Base-by-base conservation (phyloP, 2,329 filamentous ascomycete species). In the Talaromyces sp. region DNA sequence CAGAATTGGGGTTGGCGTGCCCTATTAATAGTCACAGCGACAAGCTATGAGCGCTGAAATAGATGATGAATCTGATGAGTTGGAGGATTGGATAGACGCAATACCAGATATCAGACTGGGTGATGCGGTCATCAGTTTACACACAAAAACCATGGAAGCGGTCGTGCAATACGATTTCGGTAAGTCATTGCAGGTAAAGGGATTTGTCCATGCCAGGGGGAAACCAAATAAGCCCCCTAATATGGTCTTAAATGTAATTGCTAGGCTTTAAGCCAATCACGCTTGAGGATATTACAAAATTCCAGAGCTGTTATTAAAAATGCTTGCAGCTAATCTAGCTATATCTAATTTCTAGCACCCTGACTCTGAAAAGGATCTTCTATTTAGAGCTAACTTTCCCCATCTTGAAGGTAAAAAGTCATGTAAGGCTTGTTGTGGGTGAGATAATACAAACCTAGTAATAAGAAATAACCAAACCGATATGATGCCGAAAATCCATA, bases 151-250 rank as follows among this genome's bases (percentile, higher is more conserved):
- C 1, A 47, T 50, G 2, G 64, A 66, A 49, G 69, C 62, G 10
- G 69, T 72, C 27, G 66, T 72, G n/a, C 69, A 71, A 52, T 73
- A 70, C 24, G 70, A 72, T 68, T 70, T 71, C 61, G 68, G 71
- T 14, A 69, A 69, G 43, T 63, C 62, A 50, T 22, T 58, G 31
- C 52, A 63, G 9, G 33, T 8, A 9, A 59, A 52, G 33, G 13
- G 35, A 19, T 63, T 63, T 58, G 39, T 63, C 50, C 43, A 22
- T 59, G 27, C 41, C 35, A 35, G 60, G 22, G 52, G 61, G 31
- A 50, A 63, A 24, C 54, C 59, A 4, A 63, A 63, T 14, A 59
- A 33, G 6, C 62, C 62, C 0, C 62, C 62, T 10, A 19, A 19
- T n/a, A 59, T 63, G 3, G 62, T 59, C 6, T 41, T 63, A 1